Conservation (phyloP, 805 yeast genomes). For the Kodamaea restingae region DNA sequence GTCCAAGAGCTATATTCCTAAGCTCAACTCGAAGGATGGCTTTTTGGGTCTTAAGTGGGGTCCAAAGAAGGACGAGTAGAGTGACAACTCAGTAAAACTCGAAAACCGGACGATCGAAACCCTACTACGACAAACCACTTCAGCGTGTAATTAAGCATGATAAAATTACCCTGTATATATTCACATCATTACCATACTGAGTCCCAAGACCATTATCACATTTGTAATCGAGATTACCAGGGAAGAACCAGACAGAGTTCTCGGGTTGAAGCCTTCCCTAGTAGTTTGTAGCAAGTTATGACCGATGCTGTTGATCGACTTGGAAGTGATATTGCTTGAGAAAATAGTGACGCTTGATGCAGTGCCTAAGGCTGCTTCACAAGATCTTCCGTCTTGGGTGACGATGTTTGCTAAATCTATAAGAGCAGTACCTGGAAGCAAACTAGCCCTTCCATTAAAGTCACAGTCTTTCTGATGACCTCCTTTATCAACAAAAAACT, state of each 20-base stretch:
- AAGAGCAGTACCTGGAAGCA: constrained; percentile 18
- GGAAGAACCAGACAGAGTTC: no score
- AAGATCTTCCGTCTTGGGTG: constrained; percentile 25
- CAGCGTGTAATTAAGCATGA: no score
- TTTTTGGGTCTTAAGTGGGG: constrained; percentile 88
- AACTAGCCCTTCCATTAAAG: constrained; percentile 20
- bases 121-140: no score
- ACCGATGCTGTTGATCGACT: no score
- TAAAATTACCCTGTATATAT: neutral
- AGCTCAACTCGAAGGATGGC: constrained; percentile 42
- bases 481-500: constrained; percentile 22
- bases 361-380: constrained; percentile 17
- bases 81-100: neutral
- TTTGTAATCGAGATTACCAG: neutral
- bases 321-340: neutral
- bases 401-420: constrained; percentile 15
- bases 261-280: neutral
- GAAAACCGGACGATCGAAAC: neutral
- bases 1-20: constrained; percentile 42
- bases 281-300: neutral
- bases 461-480: constrained; percentile 19
- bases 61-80: constrained; percentile 49
- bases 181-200: constrained; percentile 1
- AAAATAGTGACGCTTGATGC: neutral
- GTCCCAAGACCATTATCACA: neutral